Evolutionary conservation across 2,329 filamentous ascomycete species (phyloP).

Genomic region (Colletotrichum chrysophilum): DNA sequence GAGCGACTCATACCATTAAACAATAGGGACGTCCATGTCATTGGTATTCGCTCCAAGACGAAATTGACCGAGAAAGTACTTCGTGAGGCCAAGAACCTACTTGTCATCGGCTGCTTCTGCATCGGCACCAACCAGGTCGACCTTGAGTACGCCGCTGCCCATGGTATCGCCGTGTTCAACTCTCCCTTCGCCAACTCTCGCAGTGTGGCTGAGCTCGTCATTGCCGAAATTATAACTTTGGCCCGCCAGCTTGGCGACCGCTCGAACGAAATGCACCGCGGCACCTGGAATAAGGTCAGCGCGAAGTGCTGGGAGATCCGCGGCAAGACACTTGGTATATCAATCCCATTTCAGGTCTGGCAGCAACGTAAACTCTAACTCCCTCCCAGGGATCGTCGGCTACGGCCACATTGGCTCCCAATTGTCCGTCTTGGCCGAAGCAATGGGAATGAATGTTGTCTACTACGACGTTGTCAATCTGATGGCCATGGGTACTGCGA

Average conservation of each 20-base stretch:
- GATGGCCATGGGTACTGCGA: conserved; percentile 90
- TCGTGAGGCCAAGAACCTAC: conserved; percentile 87
- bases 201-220: conserved; percentile 94
- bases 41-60: conserved; percentile 97
- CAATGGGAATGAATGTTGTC: conserved; percentile 97
- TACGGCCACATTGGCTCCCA: conserved; percentile 98
- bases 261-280: conserved; percentile 90
- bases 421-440: conserved; percentile 91
- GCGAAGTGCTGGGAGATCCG: conserved; percentile 97
- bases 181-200: conserved; percentile 98
- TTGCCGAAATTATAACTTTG: conserved; percentile 89
- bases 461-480: conserved; percentile 96
- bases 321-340: conserved; percentile 87
- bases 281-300: conserved; percentile 98
- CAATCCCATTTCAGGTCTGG: not conserved
- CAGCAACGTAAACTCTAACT: not conserved
- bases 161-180: conserved; percentile 97
- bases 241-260: conserved; percentile 93
- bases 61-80: conserved; percentile 88
- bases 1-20: conserved; percentile 19
- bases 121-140: conserved; percentile 98
- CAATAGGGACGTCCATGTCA: conserved; percentile 87
- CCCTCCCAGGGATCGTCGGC: conserved; percentile 77
- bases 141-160: conserved; percentile 79
- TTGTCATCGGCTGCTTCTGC: conserved; percentile 98